Evolutionary conservation across 23 red algal species (phyloP), one percentile per base, ranked within the genome.

Genomic region (Gracilaria caudata): DNA sequence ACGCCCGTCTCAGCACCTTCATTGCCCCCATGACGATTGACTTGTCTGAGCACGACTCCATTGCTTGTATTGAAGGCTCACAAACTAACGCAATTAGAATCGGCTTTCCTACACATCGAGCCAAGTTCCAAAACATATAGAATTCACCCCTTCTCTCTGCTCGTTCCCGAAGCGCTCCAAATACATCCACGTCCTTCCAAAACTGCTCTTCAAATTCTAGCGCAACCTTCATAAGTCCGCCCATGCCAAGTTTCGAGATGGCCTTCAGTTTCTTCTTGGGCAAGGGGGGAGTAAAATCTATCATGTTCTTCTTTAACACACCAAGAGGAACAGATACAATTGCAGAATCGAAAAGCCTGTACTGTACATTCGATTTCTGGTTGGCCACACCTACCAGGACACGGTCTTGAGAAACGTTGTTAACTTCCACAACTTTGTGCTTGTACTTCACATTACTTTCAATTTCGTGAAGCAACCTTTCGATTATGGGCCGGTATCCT

Each of bases 81-180:
- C 77, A 78, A 25, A 97, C 83, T 28, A 97, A 68, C 3, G 77
- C 82, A 16, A 93, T 57, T 8, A 97, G 63, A 20, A 93, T 70
- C 40, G 95, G 95, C 43, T 81, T 65, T 28, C 78, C 84, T 17
- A 78, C 59, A 54, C 87, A 81, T 17, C 59, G 61, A 56, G 79
- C 72, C 55, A 97, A 51, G 49, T 97, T 91, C 95, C 95, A 97
- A 64, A 93, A 97, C 51, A 97, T 90, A 51, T 97, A 97, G 68
- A 93, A 97, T 45, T 88, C 70, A 17, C 95, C 95, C 13, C 89
- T 80, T 36, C 63, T 79, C 30, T 65, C 64, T 49, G 36, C 64
- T 9, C 68, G 56, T 17, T 97, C 85, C 36, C 72, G 79, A 32
- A 93, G 59, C n/a, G 89, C 66, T 36, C 95, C 88, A 36, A 91